Conservation (phyloP, 495 filamentous ascomycete species). For the Penicillium desertorum region DNA sequence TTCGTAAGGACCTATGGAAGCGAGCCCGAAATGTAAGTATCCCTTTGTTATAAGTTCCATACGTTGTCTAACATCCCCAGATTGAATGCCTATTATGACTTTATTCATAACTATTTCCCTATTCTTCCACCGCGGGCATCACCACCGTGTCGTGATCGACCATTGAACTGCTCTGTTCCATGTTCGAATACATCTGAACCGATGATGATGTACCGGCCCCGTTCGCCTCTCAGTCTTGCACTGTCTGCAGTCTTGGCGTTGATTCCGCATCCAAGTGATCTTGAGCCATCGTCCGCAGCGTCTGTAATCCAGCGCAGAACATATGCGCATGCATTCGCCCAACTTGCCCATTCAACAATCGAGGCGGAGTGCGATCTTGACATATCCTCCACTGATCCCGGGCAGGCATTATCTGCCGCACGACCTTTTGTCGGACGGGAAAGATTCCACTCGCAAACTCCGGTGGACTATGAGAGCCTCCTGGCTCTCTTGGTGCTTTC, state of each 20-base stretch:
- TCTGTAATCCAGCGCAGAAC: slow-evolving; percentile 51
- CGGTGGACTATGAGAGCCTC: slow-evolving; percentile 54
- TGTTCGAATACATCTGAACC: slow-evolving; percentile 44
- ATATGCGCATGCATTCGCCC: slow-evolving; percentile 56
- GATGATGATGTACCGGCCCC: slow-evolving; percentile 43
- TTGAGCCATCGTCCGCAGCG: slow-evolving; percentile 43
- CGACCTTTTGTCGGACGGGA: slow-evolving; percentile 45
- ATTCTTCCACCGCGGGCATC: slow-evolving; percentile 54
- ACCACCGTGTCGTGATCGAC: slow-evolving; percentile 45
- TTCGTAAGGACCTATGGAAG: slow-evolving; percentile 44
- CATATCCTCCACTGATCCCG: slow-evolving; percentile 52
- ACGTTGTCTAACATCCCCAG: slow-evolving; percentile 35
- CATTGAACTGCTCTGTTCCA: slow-evolving; percentile 43
- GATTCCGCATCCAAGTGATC: slow-evolving; percentile 54
- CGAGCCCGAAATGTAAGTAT: slow-evolving; percentile 44
- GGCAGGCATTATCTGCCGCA: slow-evolving; percentile 49
- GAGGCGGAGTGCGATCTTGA: slow-evolving; percentile 58
- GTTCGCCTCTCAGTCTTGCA: slow-evolving; percentile 54
- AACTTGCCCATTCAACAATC: slow-evolving; percentile 52
- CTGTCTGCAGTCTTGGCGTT: slow-evolving; percentile 56
- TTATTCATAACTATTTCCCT: slow-evolving; percentile 59
- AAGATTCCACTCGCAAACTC: slow-evolving; percentile 51
- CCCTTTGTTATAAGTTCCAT: not conserved
- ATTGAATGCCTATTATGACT: slow-evolving; percentile 60
- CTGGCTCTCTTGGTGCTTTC: slow-evolving; percentile 57